A percentile compares a stretch with the other conserved stretches of the same genome.
These are phyloP conservation scores for Parvularia atlantis DNA, from an alignment of 78 protist genomes.

Conservation along the genomic window DNA sequence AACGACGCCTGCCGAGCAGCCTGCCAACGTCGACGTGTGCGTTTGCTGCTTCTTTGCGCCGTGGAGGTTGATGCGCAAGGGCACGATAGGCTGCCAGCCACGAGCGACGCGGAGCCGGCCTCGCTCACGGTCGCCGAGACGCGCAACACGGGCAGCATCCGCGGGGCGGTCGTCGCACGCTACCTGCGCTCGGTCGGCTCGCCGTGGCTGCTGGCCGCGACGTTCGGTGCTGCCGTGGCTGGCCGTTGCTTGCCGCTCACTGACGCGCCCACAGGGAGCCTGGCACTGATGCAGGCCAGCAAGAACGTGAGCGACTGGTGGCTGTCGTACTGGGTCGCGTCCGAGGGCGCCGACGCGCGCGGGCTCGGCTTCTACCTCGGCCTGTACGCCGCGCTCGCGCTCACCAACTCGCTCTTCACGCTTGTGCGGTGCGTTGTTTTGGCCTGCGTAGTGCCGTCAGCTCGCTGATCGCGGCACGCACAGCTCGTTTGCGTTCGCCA, in stretches of 20 bases:
- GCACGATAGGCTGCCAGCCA: too few relatives aligned
- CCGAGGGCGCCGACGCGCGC: not conserved
- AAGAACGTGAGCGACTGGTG: constrained; percentile 5
- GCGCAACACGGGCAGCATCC: not conserved
- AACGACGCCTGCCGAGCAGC: too few relatives aligned
- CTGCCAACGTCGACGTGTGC: too few relatives aligned
- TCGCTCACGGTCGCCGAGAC: not conserved
- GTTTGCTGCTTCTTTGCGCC: too few relatives aligned
- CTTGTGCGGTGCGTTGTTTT: too few relatives aligned
- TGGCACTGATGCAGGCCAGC: constrained; percentile 1
- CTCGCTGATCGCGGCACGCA: too few relatives aligned
- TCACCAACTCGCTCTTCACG: not conserved
- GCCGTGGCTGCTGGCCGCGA: not conserved
- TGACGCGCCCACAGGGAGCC: too few relatives aligned
- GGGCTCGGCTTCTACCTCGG: not conserved
- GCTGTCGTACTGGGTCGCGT: constrained; percentile 2
- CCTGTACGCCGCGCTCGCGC: not conserved
- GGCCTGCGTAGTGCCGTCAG: too few relatives aligned
- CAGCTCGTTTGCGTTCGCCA: constrained; percentile 1
- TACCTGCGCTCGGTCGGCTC: not conserved
- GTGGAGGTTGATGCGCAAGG: too few relatives aligned
- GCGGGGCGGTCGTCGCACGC: not conserved
- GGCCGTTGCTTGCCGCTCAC: too few relatives aligned
- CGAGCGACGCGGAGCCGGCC: too few relatives aligned
- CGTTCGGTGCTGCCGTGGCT: too few relatives aligned